Evolutionary conservation across 371 early-diverging fungal genomes (phyloP), one percentile per base, ranked within the genome.

Genomic region (Mucor lusitanicus): DNA sequence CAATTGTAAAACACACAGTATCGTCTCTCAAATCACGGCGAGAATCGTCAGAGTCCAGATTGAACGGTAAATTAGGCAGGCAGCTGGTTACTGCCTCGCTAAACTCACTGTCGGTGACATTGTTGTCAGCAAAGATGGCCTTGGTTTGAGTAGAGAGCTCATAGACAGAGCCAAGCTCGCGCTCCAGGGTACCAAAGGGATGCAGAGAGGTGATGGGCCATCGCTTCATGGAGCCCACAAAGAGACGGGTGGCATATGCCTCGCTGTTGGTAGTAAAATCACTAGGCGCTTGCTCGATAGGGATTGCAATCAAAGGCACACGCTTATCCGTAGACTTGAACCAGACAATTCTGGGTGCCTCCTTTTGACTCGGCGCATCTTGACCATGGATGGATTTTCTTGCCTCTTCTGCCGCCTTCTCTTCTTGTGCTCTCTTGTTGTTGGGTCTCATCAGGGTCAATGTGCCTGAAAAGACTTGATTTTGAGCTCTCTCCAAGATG

Each of bases 311-410:
- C 61, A 90, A 77, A 6, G 95, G 96, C 2, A 92, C 86, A 15
- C 94, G 90, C 59, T 88, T 87, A 78, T 94, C 94, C 5, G 88
- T 88, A 8, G 96, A 94, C 76, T 88, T 89, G 84, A 95, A 95
- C 94, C 94, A 95, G 9, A 91, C 87, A 48, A 90, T 88, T 37
- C 86, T 69, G 4, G 87, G 85, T 6, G 70, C 68, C 12, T 76
- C 80, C 35, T 79, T 79, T 17, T 72, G 64, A 1, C 35, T 39
- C 30, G 46, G 11, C 8, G 61, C 61, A 30, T 68, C 64, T 67
- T 59, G 53, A 5, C 63, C 63, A 13, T 63, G 63, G 35, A 63
- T 53, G 4, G 63, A 63, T 39, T 54, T 63, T 39, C 63, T 23
- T 8, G 59, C 58, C 46, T 64, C 65, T 15, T 58, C 58, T 6